These are phyloP conservation scores for Golovinomyces cichoracearum DNA, from an alignment of 2,329 filamentous ascomycete species.

Conservation along the genomic window DNA sequence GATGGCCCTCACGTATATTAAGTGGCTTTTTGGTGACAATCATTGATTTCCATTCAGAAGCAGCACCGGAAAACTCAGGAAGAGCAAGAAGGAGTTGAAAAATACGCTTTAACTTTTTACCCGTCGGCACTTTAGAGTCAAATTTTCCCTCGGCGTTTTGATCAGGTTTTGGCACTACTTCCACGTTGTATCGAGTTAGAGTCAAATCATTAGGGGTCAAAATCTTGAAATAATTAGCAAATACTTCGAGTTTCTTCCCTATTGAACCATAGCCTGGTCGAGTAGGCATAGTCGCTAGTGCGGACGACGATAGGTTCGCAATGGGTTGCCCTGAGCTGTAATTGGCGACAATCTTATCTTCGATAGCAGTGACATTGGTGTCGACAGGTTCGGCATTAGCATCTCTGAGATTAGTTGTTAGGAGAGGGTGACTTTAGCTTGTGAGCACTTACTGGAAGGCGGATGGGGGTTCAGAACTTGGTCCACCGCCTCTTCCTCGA, in stretches of 20 bases:
- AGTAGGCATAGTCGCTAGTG: slow-evolving; percentile 2
- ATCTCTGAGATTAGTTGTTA: neutral
- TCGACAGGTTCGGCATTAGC: neutral
- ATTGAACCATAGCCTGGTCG: slow-evolving; percentile 5
- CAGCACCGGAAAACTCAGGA: slow-evolving; percentile 2
- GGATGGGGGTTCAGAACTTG: neutral
- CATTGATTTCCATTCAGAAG: slow-evolving; percentile 2
- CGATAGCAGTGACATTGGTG: neutral
- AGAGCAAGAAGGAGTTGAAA: slow-evolving; percentile 5
- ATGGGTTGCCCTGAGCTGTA: neutral
- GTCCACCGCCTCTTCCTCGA: neutral
- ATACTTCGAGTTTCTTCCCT: slow-evolving; percentile 4
- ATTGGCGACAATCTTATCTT: neutral
- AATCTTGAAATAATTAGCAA: slow-evolving; percentile 7
- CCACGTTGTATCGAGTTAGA: slow-evolving; percentile 6
- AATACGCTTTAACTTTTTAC: slow-evolving; percentile 5
- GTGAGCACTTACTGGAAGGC: neutral
- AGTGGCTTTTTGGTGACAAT: neutral
- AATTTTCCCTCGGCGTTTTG: neutral
- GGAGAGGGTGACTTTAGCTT: neutral
- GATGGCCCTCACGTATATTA: neutral
- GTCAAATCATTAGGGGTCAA: slow-evolving; percentile 2
- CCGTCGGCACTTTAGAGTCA: neutral
- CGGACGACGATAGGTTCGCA: slow-evolving; percentile 1
- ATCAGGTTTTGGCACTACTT: slow-evolving; percentile 3